Conservation (phyloP, 2,329 filamentous ascomycete genomes). For the Penicillium sp. region DNA sequence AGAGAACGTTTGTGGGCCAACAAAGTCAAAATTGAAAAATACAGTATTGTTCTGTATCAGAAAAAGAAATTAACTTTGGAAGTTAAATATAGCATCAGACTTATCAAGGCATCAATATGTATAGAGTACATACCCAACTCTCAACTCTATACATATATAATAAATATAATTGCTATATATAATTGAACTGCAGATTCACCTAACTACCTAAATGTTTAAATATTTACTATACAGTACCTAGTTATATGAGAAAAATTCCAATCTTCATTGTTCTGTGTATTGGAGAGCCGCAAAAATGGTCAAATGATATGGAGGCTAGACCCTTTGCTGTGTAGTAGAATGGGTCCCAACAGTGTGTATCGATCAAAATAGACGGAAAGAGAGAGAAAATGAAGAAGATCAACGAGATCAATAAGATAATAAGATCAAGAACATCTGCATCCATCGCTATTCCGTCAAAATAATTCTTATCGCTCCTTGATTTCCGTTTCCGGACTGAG, state of each 20-base stretch:
- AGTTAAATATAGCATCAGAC: no score
- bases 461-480: constrained; percentile 23
- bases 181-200: no score
- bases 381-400: background rate
- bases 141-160: no score
- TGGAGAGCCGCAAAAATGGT: background rate
- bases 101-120: no score
- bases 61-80: no score
- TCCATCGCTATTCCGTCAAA: constrained; percentile 10
- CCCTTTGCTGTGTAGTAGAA: background rate
- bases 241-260: no score
- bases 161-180: no score
- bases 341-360: background rate
- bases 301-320: background rate
- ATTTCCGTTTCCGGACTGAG: constrained; percentile 38
- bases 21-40: background rate
- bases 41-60: no score
- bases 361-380: background rate
- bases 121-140: no score
- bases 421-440: constrained; percentile 5
- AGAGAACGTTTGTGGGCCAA: background rate
- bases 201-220: no score
- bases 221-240: no score
- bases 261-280: background rate
- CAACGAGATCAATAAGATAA: background rate